Conservation (phyloP, 2,329 filamentous ascomycete genomes). For the Sarocladium strictum region DNA sequence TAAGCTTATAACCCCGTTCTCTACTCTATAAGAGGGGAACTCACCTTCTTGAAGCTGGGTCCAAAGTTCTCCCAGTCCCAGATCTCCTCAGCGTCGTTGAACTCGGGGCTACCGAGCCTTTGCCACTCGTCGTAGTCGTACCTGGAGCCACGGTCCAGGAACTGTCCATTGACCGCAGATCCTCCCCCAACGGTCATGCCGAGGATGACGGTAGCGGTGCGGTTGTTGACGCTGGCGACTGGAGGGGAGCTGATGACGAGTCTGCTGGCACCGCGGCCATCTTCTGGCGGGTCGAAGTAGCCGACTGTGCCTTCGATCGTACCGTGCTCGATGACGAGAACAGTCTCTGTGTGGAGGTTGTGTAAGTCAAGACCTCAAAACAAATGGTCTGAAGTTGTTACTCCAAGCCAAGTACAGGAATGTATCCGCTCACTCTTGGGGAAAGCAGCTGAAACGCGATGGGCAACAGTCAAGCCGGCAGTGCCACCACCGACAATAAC, state of each 20-base stretch:
- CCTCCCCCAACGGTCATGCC: conserved; percentile 30
- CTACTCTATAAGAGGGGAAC: neutral
- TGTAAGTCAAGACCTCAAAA: neutral
- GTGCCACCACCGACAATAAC: conserved; percentile 26
- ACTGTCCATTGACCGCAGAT: conserved; percentile 31
- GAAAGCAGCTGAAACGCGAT: conserved; percentile 24
- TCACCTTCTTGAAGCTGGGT: conserved; percentile 30
- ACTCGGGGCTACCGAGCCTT: conserved; percentile 20
- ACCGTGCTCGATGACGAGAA: conserved; percentile 17
- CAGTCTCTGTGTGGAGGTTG: conserved; percentile 11
- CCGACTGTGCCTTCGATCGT: conserved; percentile 17
- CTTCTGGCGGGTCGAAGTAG: conserved; percentile 22
- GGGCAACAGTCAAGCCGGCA: conserved; percentile 26
- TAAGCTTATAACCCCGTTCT: neutral
- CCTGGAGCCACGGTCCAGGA: conserved; percentile 29
- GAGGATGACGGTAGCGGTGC: conserved; percentile 20
- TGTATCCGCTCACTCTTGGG: conserved; percentile 20
- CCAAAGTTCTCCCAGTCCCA: conserved; percentile 31
- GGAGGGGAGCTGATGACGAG: conserved; percentile 20
- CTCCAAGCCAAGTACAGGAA: too few species aligned
- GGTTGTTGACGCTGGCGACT: conserved; percentile 22
- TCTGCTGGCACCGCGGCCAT: conserved; percentile 17
- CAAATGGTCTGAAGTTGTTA: too few species aligned
- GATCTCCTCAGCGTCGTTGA: conserved; percentile 15
- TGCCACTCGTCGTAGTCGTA: conserved; percentile 31